Evolutionary conservation across 2,329 filamentous ascomycete genomes (phyloP).

Genomic region (Lachnellula occidentalis): DNA sequence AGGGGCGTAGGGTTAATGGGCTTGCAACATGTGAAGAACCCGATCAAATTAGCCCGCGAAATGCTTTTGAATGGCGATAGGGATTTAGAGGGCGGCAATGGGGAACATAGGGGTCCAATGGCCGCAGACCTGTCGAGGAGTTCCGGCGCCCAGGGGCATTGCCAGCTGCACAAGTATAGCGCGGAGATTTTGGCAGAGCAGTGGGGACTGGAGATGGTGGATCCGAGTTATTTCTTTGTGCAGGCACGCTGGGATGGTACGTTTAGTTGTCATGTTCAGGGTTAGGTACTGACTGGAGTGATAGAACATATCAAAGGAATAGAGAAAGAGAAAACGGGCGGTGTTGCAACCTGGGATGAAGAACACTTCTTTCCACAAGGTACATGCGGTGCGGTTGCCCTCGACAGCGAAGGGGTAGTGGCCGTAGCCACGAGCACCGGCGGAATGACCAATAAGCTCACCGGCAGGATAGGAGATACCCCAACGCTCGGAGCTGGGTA

Average conservation of each 20-base stretch:
- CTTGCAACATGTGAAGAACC: constrained; percentile 69
- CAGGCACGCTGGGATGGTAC: constrained; percentile 64
- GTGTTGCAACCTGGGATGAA: constrained; percentile 50
- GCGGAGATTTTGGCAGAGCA: constrained; percentile 62
- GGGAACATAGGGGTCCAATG: constrained; percentile 30
- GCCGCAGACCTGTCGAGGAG: neutral
- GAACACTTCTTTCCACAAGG: constrained; percentile 73
- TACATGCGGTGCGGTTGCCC: constrained; percentile 75
- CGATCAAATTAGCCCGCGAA: constrained; percentile 66
- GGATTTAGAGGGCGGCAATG: constrained; percentile 46
- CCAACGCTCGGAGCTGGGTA: constrained; percentile 70
- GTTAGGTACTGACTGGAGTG: neutral
- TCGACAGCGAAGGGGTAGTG: constrained; percentile 70
- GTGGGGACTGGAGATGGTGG: constrained; percentile 67
- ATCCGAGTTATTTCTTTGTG: constrained; percentile 70
- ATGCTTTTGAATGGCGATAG: constrained; percentile 63
- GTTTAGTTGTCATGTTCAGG: neutral
- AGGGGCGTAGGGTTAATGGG: constrained; percentile 73
- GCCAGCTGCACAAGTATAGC: constrained; percentile 59
- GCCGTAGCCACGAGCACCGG: constrained; percentile 66
- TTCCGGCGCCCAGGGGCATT: constrained; percentile 57
- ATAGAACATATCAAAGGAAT: constrained; percentile 56
- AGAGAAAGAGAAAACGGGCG: constrained; percentile 41
- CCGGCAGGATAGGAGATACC: constrained; percentile 80
- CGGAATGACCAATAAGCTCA: constrained; percentile 83